Base-by-base conservation (phyloP, 108 stramenopile species). In the Fragilaria crotonensis region DNA sequence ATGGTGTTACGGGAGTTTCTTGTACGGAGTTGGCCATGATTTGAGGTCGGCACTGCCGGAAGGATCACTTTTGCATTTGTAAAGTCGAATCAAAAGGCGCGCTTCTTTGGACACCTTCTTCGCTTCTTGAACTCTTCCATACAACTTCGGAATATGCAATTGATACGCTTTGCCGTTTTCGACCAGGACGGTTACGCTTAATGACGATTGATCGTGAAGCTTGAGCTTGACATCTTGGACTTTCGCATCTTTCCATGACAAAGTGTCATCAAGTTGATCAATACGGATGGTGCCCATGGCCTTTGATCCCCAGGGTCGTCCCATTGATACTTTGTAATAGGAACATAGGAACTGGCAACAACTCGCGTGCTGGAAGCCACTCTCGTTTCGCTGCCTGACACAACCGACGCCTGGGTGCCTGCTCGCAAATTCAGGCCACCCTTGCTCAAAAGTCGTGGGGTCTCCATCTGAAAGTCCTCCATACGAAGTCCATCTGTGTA, bases 401-500 rank as follows among this genome's bases (percentile, higher is more conserved):
- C 48, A 1, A 25, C 30, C 45, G 23, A 9, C 28, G 20, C 27
- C 23, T 21, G 22, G 60, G n/a, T 28, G 18, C 20, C 25, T 22
- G 7, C 7, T 25, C 11, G 5, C 47, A 89, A 78, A 25, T 50
- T 33, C 14, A 69, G 47, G 19, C 85, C 85, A 23, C 68, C 71
- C 45, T 68, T 75, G 23, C 68, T 69, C 47, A 91, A 68, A 21
- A 91, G 72, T 41, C 76, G 69, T 20, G 90, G 90, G 27, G 73
- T 71, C 62, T 91, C 88, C 90, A 91, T 91, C 17, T 63, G 63
- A 59, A 82, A 91, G 62, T 91, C 90, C 58, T 86, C 84, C 63
- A 83, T 81, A 36, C 65, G 58, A 25, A 91, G 60, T 30, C 90
- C 90, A 72, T 91, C 90, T 33, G 72, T 73, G 59, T 91, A 91